Conservation (phyloP, 2,329 filamentous ascomycete genomes). For the Arthrinium phaeospermum region DNA sequence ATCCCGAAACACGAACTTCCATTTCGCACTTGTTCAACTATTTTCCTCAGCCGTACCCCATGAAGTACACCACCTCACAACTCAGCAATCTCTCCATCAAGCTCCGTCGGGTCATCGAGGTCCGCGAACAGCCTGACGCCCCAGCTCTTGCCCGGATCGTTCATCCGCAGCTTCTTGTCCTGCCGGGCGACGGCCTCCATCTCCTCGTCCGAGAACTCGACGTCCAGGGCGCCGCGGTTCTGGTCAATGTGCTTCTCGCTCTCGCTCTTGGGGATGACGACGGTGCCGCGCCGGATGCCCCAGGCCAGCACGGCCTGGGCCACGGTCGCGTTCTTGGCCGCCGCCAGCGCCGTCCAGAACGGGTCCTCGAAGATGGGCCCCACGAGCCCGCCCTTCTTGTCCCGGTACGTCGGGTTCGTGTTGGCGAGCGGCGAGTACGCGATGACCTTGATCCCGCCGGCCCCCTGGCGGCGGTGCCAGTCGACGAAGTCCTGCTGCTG, state of each 20-base stretch:
- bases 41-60: not conserved
- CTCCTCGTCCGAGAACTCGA: slow-evolving; percentile 46
- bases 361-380: slow-evolving; percentile 46
- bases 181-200: slow-evolving; percentile 37
- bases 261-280: slow-evolving; percentile 57
- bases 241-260: slow-evolving; percentile 49
- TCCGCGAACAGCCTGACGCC: slow-evolving; percentile 46
- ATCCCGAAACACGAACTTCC: not conserved
- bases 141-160: slow-evolving; percentile 46
- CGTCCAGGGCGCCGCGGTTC: slow-evolving; percentile 56
- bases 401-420: slow-evolving; percentile 52
- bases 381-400: slow-evolving; percentile 28
- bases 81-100: slow-evolving; percentile 26
- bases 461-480: slow-evolving; percentile 43
- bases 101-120: slow-evolving; percentile 42
- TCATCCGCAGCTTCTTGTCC: slow-evolving; percentile 42
- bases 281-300: slow-evolving; percentile 52
- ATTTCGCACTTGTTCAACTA: not conserved
- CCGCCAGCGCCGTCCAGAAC: slow-evolving; percentile 45
- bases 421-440: slow-evolving; percentile 59
- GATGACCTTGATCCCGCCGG: slow-evolving; percentile 48
- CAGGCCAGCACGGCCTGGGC: slow-evolving; percentile 54
- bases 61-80: slow-evolving; percentile 23
- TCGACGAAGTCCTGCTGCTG: slow-evolving; percentile 55
- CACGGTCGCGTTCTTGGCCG: slow-evolving; percentile 46